Conservation (phyloP, 1,284 basidiomycete species). For the Xerocomus amazonicus region DNA sequence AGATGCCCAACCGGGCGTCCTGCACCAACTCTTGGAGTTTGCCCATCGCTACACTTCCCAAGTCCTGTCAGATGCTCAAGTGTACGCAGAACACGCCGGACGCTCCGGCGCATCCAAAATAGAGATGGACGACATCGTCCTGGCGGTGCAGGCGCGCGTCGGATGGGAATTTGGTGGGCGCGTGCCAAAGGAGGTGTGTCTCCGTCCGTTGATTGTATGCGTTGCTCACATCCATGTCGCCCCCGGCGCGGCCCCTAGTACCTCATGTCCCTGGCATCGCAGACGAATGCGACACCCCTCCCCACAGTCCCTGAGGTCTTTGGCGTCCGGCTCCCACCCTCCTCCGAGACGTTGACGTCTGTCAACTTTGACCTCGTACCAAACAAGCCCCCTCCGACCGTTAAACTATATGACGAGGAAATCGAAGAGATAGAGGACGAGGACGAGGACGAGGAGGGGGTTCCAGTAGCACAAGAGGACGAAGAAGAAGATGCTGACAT, state of each 20-base stretch:
- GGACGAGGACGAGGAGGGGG: conserved; percentile 50
- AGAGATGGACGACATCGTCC: conserved; percentile 86
- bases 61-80: conserved; percentile 84
- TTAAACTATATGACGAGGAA: conserved; percentile 74
- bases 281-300: conserved; percentile 86
- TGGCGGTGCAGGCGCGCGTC: conserved; percentile 90
- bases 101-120: conserved; percentile 60
- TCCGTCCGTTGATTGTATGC: neutral
- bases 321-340: conserved; percentile 84
- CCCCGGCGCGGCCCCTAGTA: conserved; percentile 52
- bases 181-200: conserved; percentile 88
- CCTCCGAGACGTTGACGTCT: conserved; percentile 80
- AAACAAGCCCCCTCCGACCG: conserved; percentile 73
- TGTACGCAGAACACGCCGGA: conserved; percentile 93
- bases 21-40: conserved; percentile 95
- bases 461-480: conserved; percentile 38
- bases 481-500: conserved; percentile 57
- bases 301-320: conserved; percentile 95
- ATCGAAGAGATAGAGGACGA: conserved; percentile 69
- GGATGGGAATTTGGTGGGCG: conserved; percentile 94
- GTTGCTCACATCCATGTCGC: neutral
- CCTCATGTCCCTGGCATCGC: conserved; percentile 82
- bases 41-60: conserved; percentile 93
- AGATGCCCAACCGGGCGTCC: conserved; percentile 90
- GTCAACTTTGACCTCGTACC: conserved; percentile 94